Conservation (phyloP, 257 asterid genomes). For the Nicotiana paniculata region DNA sequence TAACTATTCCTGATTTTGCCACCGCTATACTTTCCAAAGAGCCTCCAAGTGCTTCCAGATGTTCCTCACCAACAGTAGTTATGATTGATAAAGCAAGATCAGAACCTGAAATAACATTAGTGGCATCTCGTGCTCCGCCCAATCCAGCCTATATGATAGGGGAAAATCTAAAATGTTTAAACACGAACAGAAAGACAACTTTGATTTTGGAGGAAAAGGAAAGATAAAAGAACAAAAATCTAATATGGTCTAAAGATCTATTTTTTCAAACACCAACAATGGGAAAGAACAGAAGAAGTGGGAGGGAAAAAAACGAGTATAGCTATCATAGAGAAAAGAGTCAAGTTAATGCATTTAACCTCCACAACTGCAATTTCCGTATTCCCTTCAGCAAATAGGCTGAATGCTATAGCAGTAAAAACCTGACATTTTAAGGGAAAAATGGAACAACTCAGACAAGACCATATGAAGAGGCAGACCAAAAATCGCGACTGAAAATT, state of each 20-base stretch:
- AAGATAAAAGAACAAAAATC: not conserved
- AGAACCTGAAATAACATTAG: constrained; percentile 66
- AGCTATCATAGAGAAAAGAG: constrained; percentile 9
- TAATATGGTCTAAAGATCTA: not conserved
- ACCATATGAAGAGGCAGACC: not conserved
- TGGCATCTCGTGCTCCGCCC: constrained; percentile 98
- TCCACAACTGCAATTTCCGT: constrained; percentile 89
- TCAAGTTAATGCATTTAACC: constrained; percentile 33
- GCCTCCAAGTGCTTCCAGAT: constrained; percentile 93
- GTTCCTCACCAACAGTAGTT: constrained; percentile 90
- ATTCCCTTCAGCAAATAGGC: constrained; percentile 72
- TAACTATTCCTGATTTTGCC: constrained; percentile 92
- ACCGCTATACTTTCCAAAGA: constrained; percentile 84
- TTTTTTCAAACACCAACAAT: not conserved
- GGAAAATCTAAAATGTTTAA: not conserved
- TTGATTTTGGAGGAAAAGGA: not conserved
- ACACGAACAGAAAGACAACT: not conserved
- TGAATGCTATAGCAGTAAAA: constrained; percentile 83
- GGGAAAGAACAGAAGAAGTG: constrained; percentile 11
- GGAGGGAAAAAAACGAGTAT: not conserved
- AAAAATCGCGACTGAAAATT: not conserved
- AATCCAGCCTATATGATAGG: constrained; percentile 43
- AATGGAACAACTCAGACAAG: constrained; percentile 1
- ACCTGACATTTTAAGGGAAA: constrained; percentile 40
- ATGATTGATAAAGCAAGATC: constrained; percentile 68